Evolutionary conservation across 441 rosid genomes (phyloP), one percentile per base, ranked within the genome.

Genomic region (Macaranga tanarius): DNA sequence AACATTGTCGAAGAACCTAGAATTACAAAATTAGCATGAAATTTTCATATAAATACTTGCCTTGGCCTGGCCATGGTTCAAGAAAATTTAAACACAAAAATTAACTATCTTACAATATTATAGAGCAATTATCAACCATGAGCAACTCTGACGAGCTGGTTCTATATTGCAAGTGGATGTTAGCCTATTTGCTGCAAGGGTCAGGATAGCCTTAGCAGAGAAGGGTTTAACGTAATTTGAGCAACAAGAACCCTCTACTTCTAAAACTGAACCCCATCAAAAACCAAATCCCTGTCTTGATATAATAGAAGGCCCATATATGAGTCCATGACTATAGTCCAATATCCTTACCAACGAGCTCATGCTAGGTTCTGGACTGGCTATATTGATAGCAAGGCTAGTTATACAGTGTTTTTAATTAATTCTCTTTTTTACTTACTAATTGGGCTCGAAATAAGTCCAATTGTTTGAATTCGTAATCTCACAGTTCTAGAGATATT

Each of bases 261-360:
- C 58, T 67, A 0, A 4, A 67, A 2, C 51, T 28, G 70, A 67
- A 67, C 28, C 60, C 70, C 9, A 25, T 67, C 31, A 8, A 51
- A 31, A 67, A 67, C 26, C 26, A 5, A 19, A 17, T 67, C 47
- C 70, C 58, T 26, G 70, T 66, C 6, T 48, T 48, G 56, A 65
- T 65, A 65, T 47, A 48, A 65, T 16, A 45, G 70, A 1, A 66
- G 51, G 17, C 58, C 70, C 42, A 23, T 66, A 16, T 48, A 44
- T 52, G 70, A 66, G 10, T 66, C 60, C 0, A 51, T 67, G 60
- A 51, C 28, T 23, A 67, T 51, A 17, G 10, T 67, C 10, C 47
- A 52, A 12, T 67, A 67, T 67, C 60, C 70, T 10, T 67, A 67
- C 12, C 59, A 50, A 28, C 45, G 70, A 28, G 70, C 59, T 51